These are phyloP conservation scores for Hyphopichia wangnamkhiaoensis DNA, from an alignment of 1,139 yeast genomes.

Conservation along the genomic window DNA sequence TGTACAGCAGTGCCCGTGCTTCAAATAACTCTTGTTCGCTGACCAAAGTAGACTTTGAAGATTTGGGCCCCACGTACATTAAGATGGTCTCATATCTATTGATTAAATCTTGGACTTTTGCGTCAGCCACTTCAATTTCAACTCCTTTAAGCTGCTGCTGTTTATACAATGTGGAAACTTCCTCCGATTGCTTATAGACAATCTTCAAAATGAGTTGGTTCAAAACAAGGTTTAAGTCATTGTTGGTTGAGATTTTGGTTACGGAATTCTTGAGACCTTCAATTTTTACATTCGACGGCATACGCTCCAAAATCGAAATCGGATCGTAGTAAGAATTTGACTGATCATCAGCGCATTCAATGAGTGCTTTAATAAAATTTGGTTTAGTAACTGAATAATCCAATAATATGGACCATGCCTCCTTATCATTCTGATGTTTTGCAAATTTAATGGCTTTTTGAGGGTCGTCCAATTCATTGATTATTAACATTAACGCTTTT, in stretches of 20 bases:
- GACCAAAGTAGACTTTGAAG: not conserved
- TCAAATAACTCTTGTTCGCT: constrained; percentile 2
- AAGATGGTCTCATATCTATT: constrained; percentile 27
- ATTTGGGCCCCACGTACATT: constrained; percentile 10
- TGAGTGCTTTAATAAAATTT: constrained; percentile 67
- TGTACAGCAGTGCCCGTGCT: not conserved
- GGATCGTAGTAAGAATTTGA: constrained; percentile 60
- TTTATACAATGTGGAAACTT: constrained; percentile 38
- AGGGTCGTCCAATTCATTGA: constrained; percentile 77
- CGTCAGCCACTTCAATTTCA: constrained; percentile 31
- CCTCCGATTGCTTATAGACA: constrained; percentile 58
- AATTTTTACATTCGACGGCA: constrained; percentile 63
- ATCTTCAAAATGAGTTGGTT: constrained; percentile 63
- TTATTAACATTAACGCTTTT: constrained; percentile 73
- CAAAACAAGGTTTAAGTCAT: constrained; percentile 59
- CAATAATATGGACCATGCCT: constrained; percentile 76
- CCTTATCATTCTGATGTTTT: constrained; percentile 66
- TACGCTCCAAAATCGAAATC: constrained; percentile 60
- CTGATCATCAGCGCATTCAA: constrained; percentile 67
- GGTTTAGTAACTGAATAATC: constrained; percentile 74
- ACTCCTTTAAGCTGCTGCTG: constrained; percentile 44
- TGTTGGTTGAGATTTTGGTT: constrained; percentile 62
- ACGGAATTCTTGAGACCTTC: constrained; percentile 66
- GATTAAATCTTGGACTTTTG: constrained; percentile 14
- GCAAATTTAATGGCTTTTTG: constrained; percentile 82